A percentile compares a stretch with the other conserved stretches of the same genome.
Evolutionary conservation across 2,329 filamentous ascomycete genomes (phyloP).

Genomic region (Colletotrichum orbiculare): DNA sequence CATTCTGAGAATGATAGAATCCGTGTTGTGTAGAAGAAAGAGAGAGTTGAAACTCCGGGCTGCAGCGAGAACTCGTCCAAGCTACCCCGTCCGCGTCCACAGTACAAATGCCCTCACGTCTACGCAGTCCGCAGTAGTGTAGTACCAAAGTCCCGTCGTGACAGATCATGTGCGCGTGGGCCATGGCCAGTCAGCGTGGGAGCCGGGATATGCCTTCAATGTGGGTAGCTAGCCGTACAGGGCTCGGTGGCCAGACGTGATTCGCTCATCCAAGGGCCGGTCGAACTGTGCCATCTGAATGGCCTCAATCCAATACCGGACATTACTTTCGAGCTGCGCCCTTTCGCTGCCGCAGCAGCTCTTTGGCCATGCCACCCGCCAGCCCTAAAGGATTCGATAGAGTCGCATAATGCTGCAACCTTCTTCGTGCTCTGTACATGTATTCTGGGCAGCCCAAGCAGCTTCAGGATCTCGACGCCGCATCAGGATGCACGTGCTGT

Average conservation of each 20-base stretch:
- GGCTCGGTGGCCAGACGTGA: not conserved
- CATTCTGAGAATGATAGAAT: not conserved
- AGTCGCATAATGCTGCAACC: not conserved
- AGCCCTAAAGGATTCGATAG: not conserved
- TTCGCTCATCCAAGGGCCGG: slow-evolving; percentile 4
- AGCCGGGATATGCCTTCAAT: slow-evolving; percentile 12
- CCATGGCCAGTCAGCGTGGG: slow-evolving; percentile 12
- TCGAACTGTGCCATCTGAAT: slow-evolving; percentile 7
- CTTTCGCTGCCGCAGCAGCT: not conserved
- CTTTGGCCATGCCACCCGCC: not conserved
- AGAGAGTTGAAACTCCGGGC: not conserved
- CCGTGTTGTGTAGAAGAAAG: slow-evolving; percentile 7
- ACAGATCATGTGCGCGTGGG: slow-evolving; percentile 30
- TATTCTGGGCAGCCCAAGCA: not conserved
- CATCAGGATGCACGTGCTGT: slow-evolving; percentile 3
- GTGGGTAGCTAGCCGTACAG: not conserved
- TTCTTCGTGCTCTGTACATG: not conserved
- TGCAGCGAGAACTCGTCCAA: slow-evolving; percentile 1
- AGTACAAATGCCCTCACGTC: not conserved
- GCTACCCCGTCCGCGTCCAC: slow-evolving; percentile 1
- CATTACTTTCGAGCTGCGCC: not conserved
- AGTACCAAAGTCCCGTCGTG: slow-evolving; percentile 35
- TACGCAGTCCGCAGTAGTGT: not conserved
- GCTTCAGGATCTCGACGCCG: slow-evolving; percentile 1
- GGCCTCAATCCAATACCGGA: slow-evolving; percentile 13